Percentiles rank a stretch among this genome's conserved stretches.
Conservation (phyloP, 805 yeast genomes). For the Pichia rugopelliculosa region DNA sequence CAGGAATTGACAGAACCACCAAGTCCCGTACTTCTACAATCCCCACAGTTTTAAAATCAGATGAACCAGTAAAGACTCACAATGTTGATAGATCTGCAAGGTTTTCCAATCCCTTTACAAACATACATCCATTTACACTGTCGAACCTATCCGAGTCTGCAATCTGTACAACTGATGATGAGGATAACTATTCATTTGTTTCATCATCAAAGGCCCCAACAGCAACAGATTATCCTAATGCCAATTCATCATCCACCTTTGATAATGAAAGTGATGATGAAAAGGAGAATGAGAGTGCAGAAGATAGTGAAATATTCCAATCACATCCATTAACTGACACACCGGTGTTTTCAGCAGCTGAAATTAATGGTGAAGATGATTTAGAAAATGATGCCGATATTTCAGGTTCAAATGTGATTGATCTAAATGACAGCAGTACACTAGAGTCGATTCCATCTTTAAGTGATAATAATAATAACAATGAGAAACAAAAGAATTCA, state of each 20-base stretch:
- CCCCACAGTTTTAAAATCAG: not conserved
- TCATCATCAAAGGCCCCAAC: not conserved
- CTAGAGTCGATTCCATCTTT: not conserved
- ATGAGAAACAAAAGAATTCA: not conserved
- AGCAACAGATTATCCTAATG: not conserved
- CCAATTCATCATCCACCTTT: not conserved
- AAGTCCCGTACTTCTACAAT: not conserved
- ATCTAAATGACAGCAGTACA: not conserved
- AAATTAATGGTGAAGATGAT: constrained; percentile 20
- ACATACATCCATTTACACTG: not conserved
- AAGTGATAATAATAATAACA: not conserved
- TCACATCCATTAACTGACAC: constrained; percentile 71
- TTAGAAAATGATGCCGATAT: constrained; percentile 12
- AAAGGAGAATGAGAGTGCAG: not conserved
- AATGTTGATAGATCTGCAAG: not conserved
- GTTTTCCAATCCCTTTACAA: not conserved
- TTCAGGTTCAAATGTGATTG: not conserved
- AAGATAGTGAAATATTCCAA: constrained; percentile 34
- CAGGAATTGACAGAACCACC: too few relatives aligned
- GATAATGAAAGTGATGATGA: not conserved
- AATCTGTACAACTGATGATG: constrained; percentile 20
- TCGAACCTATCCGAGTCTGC: constrained; percentile 18
- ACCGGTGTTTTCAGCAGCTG: constrained; percentile 37
- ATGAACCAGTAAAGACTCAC: not conserved
- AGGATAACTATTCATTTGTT: not conserved